A percentile compares a stretch with the other conserved stretches of the same genome.
Evolutionary conservation across 2,329 filamentous ascomycete species (phyloP).

Genomic region (Orbilia ellipsospora): DNA sequence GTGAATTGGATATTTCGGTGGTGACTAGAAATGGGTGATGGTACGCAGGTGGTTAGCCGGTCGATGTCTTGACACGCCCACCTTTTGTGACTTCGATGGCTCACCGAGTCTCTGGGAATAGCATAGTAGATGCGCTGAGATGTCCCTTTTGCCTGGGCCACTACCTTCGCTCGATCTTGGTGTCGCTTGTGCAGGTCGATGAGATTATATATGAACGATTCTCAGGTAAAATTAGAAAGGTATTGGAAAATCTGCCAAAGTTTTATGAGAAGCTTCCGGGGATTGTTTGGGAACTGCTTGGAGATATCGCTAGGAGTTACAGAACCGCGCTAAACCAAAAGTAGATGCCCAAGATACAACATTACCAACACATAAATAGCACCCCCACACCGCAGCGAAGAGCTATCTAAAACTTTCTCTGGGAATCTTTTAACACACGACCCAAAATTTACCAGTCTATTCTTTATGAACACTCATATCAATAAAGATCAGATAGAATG

Average conservation of each 20-base stretch:
- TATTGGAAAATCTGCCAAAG: too few species aligned
- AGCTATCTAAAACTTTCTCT: too few species aligned
- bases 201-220: not conserved
- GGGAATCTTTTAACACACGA: too few species aligned
- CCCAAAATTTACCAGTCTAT: too few species aligned
- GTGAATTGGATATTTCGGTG: not conserved
- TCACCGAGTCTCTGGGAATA: conserved; percentile 20
- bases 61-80: not conserved
- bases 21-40: not conserved
- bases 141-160: not conserved
- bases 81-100: not conserved
- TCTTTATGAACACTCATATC: too few species aligned
- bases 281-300: too few species aligned
- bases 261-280: too few species aligned
- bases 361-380: not conserved
- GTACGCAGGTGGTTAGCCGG: not conserved
- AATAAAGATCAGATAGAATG: too few species aligned
- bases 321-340: not conserved
- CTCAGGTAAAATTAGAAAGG: not conserved
- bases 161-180: not conserved
- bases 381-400: too few species aligned
- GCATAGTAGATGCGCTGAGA: conserved; percentile 5
- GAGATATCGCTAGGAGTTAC: too few species aligned
- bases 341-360: not conserved
- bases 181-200: not conserved